Conservation (phyloP, 169 alveolate species). For the Plasmodium sp. region DNA sequence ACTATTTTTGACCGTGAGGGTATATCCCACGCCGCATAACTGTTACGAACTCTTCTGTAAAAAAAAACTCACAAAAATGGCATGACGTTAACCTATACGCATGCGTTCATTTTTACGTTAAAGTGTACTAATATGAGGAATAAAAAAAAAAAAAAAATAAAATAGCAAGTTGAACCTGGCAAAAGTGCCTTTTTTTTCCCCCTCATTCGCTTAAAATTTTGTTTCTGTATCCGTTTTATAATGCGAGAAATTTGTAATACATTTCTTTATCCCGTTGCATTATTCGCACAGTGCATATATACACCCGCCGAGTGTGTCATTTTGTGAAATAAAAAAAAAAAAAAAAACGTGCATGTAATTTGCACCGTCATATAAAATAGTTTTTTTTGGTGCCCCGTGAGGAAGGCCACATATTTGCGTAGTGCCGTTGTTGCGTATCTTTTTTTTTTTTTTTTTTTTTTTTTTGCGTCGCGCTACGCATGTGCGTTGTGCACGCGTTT, state of each 20-base stretch:
- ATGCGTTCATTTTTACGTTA: background rate
- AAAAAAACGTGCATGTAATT: background rate
- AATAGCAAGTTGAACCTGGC: background rate
- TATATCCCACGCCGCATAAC: background rate
- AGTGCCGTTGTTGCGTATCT: background rate
- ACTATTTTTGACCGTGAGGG: background rate
- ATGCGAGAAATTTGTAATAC: background rate
- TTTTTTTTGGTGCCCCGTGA: background rate
- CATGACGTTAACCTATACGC: background rate
- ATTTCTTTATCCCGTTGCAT: background rate
- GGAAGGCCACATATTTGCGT: background rate
- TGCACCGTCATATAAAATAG: background rate
- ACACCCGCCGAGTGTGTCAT: background rate
- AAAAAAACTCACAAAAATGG: background rate
- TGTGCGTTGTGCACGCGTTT: background rate
- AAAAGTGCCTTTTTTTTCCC: background rate
- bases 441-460: background rate
- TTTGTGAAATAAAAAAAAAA: background rate
- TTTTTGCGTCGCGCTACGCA: background rate
- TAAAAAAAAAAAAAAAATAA: no score
- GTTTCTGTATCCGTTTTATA: background rate
- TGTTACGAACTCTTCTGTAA: background rate
- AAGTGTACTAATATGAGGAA: background rate
- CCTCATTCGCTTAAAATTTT: background rate
- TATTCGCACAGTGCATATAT: background rate